Evolutionary conservation across 352 stramenopile genomes (phyloP).

Genomic region (Aphanomyces invadans): DNA sequence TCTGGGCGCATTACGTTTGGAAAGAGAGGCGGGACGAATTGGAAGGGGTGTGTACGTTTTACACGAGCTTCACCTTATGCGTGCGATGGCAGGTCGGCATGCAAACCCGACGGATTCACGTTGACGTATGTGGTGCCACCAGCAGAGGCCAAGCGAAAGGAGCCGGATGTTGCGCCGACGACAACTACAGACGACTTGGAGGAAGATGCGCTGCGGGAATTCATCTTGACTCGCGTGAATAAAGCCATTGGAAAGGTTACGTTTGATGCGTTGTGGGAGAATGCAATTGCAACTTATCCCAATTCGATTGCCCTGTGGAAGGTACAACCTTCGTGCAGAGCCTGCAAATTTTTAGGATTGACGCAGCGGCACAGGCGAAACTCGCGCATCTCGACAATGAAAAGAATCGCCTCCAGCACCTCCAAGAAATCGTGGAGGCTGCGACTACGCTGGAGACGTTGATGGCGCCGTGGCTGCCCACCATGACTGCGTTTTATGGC

Average conservation of each 20-base stretch:
- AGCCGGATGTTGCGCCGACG: conserved; percentile 35
- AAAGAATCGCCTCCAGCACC: conserved; percentile 36
- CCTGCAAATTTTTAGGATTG: too few species aligned
- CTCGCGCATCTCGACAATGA: conserved; percentile 71
- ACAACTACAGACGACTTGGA: conserved; percentile 45
- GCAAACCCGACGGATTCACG: conserved; percentile 45
- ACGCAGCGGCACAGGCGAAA: too few species aligned
- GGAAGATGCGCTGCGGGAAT: conserved; percentile 60
- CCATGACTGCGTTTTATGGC: conserved; percentile 64
- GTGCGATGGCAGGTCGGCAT: conserved; percentile 38
- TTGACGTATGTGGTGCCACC: conserved; percentile 73
- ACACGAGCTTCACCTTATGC: conserved; percentile 4
- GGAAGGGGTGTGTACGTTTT: conserved; percentile 34
- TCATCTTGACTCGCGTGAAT: conserved; percentile 52
- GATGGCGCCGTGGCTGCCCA: conserved; percentile 31
- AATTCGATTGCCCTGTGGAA: conserved; percentile 50
- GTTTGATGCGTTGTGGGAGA: conserved; percentile 45
- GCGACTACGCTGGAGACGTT: conserved; percentile 42
- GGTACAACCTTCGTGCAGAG: neutral
- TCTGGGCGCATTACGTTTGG: conserved; percentile 62
- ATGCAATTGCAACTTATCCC: conserved; percentile 36
- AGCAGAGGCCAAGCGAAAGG: conserved; percentile 44
- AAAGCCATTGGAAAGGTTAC: conserved; percentile 62
- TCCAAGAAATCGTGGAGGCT: conserved; percentile 45
- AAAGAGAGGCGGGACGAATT: conserved; percentile 49